A percentile compares a stretch with the other conserved stretches of the same genome.
Evolutionary conservation across 768 basidiomycete species (phyloP).

Genomic region (Obba rivulosa): DNA sequence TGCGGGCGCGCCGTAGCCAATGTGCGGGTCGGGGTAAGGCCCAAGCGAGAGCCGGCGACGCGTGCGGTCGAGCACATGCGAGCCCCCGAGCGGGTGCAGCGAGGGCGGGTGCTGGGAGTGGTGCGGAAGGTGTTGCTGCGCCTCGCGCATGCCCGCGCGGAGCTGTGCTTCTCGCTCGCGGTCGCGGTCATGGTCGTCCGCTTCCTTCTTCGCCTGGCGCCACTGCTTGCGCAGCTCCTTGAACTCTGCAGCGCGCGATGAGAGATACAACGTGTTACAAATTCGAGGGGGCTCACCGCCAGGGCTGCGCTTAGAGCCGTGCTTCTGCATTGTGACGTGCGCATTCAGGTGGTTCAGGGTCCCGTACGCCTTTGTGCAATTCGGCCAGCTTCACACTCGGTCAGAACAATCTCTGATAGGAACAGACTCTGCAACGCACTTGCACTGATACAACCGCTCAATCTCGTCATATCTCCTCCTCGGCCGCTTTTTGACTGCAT

Average conservation of each 20-base stretch:
- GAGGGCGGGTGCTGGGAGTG: conserved; percentile 8
- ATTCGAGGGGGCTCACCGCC: conserved; percentile 60
- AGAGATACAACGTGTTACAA: not conserved
- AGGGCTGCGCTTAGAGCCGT: conserved; percentile 86
- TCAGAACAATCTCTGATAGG: not conserved
- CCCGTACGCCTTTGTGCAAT: conserved; percentile 78
- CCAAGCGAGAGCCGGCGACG: not conserved
- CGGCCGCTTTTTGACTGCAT: conserved; percentile 79
- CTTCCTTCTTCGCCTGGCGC: conserved; percentile 90
- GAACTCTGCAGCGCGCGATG: conserved; percentile 62
- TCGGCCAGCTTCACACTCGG: conserved; percentile 21
- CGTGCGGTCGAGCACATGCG: conserved; percentile 8
- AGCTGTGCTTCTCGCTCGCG: conserved; percentile 17
- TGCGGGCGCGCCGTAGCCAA: not conserved
- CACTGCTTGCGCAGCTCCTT: conserved; percentile 96
- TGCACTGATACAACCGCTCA: conserved; percentile 87
- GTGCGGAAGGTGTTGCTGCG: conserved; percentile 6
- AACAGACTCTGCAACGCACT: conserved; percentile 34
- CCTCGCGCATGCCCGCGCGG: conserved; percentile 9
- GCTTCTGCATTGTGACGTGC: conserved; percentile 97
- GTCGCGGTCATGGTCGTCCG: conserved; percentile 20
- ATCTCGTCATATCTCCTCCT: conserved; percentile 90
- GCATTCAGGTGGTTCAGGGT: conserved; percentile 97
- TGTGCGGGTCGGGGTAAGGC: not conserved
- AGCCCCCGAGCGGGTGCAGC: conserved; percentile 5